These are phyloP conservation scores for Pseudocercospora cruenta DNA, from an alignment of 2,329 filamentous ascomycete genomes.

Conservation along the genomic window DNA sequence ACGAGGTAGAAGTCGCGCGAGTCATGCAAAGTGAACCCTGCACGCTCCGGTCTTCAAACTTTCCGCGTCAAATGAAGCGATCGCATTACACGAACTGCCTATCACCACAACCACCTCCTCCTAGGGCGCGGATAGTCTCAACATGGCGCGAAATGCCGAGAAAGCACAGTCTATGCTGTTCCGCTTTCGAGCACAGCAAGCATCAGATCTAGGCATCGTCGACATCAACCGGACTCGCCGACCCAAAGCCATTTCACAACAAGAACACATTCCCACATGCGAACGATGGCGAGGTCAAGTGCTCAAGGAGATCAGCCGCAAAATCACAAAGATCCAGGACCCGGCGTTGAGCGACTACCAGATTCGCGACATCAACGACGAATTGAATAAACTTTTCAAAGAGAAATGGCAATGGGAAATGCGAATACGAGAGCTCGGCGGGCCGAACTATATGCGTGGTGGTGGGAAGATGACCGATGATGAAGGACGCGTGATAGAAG, in stretches of 20 bases:
- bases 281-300: constrained; percentile 99
- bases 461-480: constrained; percentile 58
- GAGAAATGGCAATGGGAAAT: constrained; percentile 99
- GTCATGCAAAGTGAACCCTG: neutral
- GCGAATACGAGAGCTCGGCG: constrained; percentile 92
- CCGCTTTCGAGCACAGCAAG: constrained; percentile 97
- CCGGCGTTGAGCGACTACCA: constrained; percentile 90
- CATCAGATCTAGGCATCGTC: constrained; percentile 92
- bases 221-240: constrained; percentile 87
- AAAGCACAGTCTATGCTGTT: constrained; percentile 99
- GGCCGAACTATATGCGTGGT: constrained; percentile 92
- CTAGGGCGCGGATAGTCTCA: constrained; percentile 2
- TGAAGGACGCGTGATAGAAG: constrained; percentile 59
- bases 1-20: neutral
- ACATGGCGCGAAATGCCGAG: constrained; percentile 87
- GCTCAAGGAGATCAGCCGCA: constrained; percentile 94
- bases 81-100: neutral
- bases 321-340: constrained; percentile 95
- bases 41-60: neutral
- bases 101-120: neutral
- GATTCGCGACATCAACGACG: constrained; percentile 96
- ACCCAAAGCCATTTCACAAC: constrained; percentile 85
- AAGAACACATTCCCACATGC: constrained; percentile 80
- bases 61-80: neutral
- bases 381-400: constrained; percentile 98